Conservation (phyloP, 2,329 filamentous ascomycete genomes). For the Hypoxylon sp. region DNA sequence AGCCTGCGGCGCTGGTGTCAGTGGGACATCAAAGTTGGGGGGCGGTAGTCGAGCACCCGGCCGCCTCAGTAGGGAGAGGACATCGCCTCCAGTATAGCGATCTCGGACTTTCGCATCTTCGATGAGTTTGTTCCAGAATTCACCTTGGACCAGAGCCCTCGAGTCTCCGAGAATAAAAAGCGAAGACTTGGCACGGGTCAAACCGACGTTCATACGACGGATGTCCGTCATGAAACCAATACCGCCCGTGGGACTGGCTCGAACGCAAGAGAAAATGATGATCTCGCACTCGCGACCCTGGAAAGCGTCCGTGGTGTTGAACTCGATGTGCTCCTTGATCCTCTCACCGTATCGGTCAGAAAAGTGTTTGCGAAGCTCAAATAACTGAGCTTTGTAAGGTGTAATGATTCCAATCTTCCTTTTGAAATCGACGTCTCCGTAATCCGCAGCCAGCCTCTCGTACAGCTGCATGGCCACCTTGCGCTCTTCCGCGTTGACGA, state of each 20-base stretch:
- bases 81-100: constrained; percentile 75
- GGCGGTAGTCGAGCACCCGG: constrained; percentile 50
- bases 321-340: constrained; percentile 84
- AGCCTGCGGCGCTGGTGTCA: constrained; percentile 2
- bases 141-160: constrained; percentile 81
- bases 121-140: constrained; percentile 90
- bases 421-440: constrained; percentile 70
- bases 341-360: constrained; percentile 72
- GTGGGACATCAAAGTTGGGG: constrained; percentile 29
- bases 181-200: constrained; percentile 95
- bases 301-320: constrained; percentile 98
- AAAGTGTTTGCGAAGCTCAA: constrained; percentile 80
- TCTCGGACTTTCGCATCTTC: constrained; percentile 78
- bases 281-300: constrained; percentile 96
- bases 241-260: constrained; percentile 88
- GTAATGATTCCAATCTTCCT: constrained; percentile 97
- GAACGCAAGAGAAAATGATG: constrained; percentile 98
- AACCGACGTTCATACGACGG: constrained; percentile 97
- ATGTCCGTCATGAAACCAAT: constrained; percentile 99
- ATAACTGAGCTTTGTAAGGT: constrained; percentile 93
- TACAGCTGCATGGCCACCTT: constrained; percentile 88
- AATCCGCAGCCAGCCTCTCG: constrained; percentile 78
- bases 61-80: constrained; percentile 58
- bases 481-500: constrained; percentile 88
- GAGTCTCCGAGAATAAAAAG: constrained; percentile 97